Evolutionary conservation across 1,284 basidiomycete species (phyloP), one percentile per base, ranked within the genome.

Genomic region (Abortiporus biennis): DNA sequence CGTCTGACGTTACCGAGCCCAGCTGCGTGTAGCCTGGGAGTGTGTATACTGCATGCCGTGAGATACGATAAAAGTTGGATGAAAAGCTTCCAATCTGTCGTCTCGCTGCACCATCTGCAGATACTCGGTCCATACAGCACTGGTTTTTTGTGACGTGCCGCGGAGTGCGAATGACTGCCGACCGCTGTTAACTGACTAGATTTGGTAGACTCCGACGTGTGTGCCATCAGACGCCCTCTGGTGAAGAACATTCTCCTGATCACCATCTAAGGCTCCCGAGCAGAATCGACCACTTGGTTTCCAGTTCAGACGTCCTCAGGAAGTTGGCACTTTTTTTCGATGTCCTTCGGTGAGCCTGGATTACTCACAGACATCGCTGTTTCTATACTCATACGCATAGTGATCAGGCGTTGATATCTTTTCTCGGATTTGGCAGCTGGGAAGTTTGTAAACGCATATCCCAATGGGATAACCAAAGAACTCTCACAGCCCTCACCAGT

Each of bases 381-480:
- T n/a, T n/a, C n/a, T n/a, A n/a, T n/a, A n/a, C n/a, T n/a, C n/a
- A n/a, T n/a, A n/a, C n/a, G n/a, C n/a, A n/a, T n/a, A n/a, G n/a
- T n/a, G 42, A 45, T 46, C 47, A 50, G 47, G 29, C 47, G 46
- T 39, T 42, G 53, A 54, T 51, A 54, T 43, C 31, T 37, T 45
- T 32, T 35, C 37, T 46, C 50, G 47, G 50, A 52, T 46, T 49
- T 45, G 55, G 54, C 49, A 55, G 53, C 38, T 36, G 36, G 47
- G 51, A 50, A 48, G 39, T 32, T 33, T 38, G 35, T 43, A 35
- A 43, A 19, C 37, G 38, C 40, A 41, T 40, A 27, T 45, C 40
- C 36, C 36, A 42, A 15, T 12, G 34, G 16, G 30, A 36, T 27
- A 47, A 42, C 21, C n/a, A n/a, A n/a, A n/a, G n/a, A n/a, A n/a